Evolutionary conservation across 495 filamentous ascomycete species (phyloP).

Genomic region (Neurospora sp.): DNA sequence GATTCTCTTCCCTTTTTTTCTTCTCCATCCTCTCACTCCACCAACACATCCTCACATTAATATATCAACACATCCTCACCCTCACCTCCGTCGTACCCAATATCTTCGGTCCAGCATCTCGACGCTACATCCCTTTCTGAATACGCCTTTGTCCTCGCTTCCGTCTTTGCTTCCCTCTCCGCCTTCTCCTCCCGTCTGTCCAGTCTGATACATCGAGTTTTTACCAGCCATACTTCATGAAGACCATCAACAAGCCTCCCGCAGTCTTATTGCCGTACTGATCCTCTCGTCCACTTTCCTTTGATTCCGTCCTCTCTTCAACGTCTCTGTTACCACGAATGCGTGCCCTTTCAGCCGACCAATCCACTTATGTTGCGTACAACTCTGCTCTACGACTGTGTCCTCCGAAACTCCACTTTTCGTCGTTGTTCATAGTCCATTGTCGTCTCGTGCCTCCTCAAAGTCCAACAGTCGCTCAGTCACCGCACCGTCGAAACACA

Average conservation of each 20-base stretch:
- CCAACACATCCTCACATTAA: no score
- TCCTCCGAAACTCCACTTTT: not conserved
- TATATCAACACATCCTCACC: no score
- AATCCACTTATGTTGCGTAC: no score
- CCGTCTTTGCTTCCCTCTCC: no score
- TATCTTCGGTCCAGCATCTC: no score
- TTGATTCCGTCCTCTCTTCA: not conserved
- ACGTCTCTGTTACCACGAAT: not conserved
- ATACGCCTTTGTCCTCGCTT: no score
- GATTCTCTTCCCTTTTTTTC: not conserved
- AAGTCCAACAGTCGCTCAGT: not conserved
- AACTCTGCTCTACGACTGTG: not conserved
- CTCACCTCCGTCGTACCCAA: no score
- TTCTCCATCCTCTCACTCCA: not conserved
- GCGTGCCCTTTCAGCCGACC: not conserved
- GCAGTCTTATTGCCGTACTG: not conserved
- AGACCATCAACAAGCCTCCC: not conserved
- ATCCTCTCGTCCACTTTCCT: not conserved
- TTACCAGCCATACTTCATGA: not conserved
- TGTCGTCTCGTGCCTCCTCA: no score
- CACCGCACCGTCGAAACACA: not conserved
- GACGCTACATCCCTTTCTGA: no score
- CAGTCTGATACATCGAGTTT: no score
- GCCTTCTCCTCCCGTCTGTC: no score
- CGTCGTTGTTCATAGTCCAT: not conserved